Evolutionary conservation across 495 filamentous ascomycete genomes (phyloP), one percentile per base, ranked within the genome.

Genomic region (Penicillium manginii): DNA sequence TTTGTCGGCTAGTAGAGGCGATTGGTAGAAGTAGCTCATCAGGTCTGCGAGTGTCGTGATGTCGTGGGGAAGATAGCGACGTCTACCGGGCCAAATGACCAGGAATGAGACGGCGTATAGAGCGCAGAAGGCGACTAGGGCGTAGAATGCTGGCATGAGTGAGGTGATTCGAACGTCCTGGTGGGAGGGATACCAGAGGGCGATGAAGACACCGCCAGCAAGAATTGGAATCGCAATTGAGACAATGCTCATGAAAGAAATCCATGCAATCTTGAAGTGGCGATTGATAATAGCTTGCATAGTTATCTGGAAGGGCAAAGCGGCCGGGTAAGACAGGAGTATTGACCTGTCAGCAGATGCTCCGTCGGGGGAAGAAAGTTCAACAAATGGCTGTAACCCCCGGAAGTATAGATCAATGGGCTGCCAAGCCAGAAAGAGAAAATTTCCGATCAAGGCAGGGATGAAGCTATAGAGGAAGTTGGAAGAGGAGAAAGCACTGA

Each of bases 381-480:
- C 79, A 43, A 84, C 86, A 79, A 88, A 97, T 2, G 91, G 91
- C 62, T 88, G 82, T 5, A 96, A 76, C 31, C 88, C 81, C 48
- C 91, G 88, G 63, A 93, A 79, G 62, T 84, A 85, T 56, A 86
- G 77, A 70, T 96, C 91, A 57, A 96, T 81, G 12, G 87, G 79
- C 59, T 93, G 89, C 77, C 89, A 90, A 54, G 82, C 75, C 45
- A 96, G 87, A 73, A 90, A 92, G 22, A 92, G 71, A 23, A 91
- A 54, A 63, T 89, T 88, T 19, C 89, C 92, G 15, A 96, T 78
- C 2, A 92, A 56, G 1, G 87, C 85, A 0, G 92, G 92, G 51
- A 97, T 60, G 69, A 97, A 94, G 69, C 85, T 87, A 78, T 91
- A 96, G 50, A 96, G 73, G 77, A 97, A 96, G 72, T 96, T 89